These are phyloP conservation scores for Eimeria maxima DNA, from an alignment of 169 alveolate genomes.

Conservation along the genomic window DNA sequence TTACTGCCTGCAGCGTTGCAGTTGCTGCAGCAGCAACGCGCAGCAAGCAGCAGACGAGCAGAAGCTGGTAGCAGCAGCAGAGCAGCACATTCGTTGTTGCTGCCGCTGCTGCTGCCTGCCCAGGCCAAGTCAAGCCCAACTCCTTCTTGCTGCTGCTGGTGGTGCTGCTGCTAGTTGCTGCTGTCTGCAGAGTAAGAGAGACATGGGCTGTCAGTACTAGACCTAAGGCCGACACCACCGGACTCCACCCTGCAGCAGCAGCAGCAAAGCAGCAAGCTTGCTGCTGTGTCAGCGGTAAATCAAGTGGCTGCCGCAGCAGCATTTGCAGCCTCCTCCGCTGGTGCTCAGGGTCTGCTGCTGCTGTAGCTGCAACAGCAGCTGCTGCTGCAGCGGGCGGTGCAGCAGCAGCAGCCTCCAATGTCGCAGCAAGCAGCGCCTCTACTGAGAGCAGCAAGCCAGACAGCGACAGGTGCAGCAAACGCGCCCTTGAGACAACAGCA, in stretches of 20 bases:
- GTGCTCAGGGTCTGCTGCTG: not conserved
- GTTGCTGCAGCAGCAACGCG: slow-evolving; percentile 50
- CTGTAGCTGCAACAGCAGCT: slow-evolving; percentile 49
- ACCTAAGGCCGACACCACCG: slow-evolving; percentile 22
- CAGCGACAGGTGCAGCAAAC: slow-evolving; percentile 35
- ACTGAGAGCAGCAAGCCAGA: slow-evolving; percentile 13
- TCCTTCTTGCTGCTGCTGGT: too few relatives aligned
- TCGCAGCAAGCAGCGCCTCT: slow-evolving; percentile 1
- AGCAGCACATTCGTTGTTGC: not conserved
- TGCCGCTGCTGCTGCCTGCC: too few relatives aligned
- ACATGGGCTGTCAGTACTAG: slow-evolving; percentile 29
- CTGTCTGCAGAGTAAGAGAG: slow-evolving; percentile 16
- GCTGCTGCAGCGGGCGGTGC: slow-evolving; percentile 49
- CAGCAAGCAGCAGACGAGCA: slow-evolving; percentile 23
- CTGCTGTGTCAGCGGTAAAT: too few relatives aligned
- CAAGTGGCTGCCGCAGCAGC: too few relatives aligned
- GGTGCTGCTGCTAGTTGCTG: too few relatives aligned
- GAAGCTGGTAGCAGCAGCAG: slow-evolving; percentile 37
- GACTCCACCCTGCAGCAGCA: slow-evolving; percentile 54
- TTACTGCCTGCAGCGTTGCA: slow-evolving; percentile 16
- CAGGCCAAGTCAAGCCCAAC: too few relatives aligned
- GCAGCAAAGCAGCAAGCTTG: too few relatives aligned
- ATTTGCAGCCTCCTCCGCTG: too few relatives aligned
- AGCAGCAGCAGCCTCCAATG: slow-evolving; percentile 21
- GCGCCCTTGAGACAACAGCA: slow-evolving; percentile 29